Base-by-base conservation (phyloP, 2,329 filamentous ascomycete genomes). In the Cercospora brassicicola region DNA sequence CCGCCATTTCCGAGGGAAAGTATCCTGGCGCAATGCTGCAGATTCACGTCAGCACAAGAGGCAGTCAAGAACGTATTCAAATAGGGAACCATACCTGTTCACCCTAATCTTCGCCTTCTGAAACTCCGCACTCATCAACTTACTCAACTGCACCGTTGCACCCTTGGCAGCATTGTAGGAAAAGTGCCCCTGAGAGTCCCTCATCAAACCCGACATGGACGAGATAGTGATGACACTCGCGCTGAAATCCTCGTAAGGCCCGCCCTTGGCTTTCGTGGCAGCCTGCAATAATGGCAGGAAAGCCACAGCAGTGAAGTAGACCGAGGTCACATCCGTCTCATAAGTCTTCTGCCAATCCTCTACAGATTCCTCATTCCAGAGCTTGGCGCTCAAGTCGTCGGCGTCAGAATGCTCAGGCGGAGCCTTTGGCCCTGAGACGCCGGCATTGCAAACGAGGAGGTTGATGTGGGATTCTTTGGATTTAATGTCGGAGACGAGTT, bases 111-210 rank as follows among this genome's bases (percentile, higher is more conserved):
- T 82, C 73, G 87, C 87, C 71, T 87, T 86, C 36, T 86, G 84
- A 71, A 93, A 83, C 74, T 89, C 85, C n/a, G 87, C 85, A 9
- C 87, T 87, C 76, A 94, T 84, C 76, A 91, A 86, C 79, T 92
- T 93, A 9, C 89, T 88, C 45, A 93, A 79, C 70, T 93, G 89
- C 7, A 90, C 90, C 0, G 89, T 88, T 0, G 88, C 92, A 0
- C 90, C 91, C 81, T 95, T 95, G 68, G 88, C 90, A 18, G 91
- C 87, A 15, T 91, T 91, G 77, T 95, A 95, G 0, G 89, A 88
- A 79, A 89, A 94, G 36, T 93, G 91, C 23, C 90, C 90, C 28
- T 92, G 89, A 0, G 89, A 84, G 59, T 86, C 83, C 74, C 91
- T 89, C 80, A 94, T 91, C 68, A 93, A 90, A 0, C 87, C 90